A percentile compares a stretch with the other conserved stretches of the same genome.
These are phyloP conservation scores for Dryadomyces quercivorus DNA, from an alignment of 2,329 filamentous ascomycete species.

Conservation along the genomic window DNA sequence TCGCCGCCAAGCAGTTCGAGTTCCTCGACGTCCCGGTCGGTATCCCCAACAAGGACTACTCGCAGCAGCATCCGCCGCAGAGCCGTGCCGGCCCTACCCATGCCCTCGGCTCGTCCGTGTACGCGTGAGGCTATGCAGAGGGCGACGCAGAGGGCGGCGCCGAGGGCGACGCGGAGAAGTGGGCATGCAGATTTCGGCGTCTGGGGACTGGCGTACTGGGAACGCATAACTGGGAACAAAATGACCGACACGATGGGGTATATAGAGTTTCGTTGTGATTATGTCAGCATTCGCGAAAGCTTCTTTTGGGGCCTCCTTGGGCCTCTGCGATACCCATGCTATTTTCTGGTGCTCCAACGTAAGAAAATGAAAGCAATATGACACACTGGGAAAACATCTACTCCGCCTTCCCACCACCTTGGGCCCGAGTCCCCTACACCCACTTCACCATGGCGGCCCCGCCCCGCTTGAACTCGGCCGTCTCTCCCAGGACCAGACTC, in stretches of 20 bases:
- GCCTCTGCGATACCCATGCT: background rate
- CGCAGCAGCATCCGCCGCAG: background rate
- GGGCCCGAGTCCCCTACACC: conserved; percentile 20
- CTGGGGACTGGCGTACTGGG: too few relatives aligned
- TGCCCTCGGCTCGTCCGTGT: conserved; percentile 1
- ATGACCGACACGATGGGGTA: background rate
- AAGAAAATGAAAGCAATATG: too few relatives aligned
- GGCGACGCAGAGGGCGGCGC: too few relatives aligned
- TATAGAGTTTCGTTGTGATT: background rate
- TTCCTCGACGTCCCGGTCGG: conserved; percentile 44
- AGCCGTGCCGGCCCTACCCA: background rate
- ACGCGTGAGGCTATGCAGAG: conserved; percentile 3
- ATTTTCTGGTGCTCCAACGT: background rate
- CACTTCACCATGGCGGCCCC: conserved; percentile 55
- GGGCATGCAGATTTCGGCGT: background rate
- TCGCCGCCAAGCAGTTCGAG: conserved; percentile 72
- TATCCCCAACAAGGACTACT: conserved; percentile 12
- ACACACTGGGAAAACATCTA: too few relatives aligned
- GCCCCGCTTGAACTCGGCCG: conserved; percentile 53
- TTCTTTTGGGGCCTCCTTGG: background rate
- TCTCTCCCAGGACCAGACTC: conserved; percentile 41
- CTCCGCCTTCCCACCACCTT: too few relatives aligned
- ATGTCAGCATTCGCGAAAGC: background rate
- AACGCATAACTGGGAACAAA: background rate
- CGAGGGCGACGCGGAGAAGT: background rate